These are phyloP conservation scores for Teunomyces funiuensis DNA, from an alignment of 805 yeast genomes.

Conservation along the genomic window DNA sequence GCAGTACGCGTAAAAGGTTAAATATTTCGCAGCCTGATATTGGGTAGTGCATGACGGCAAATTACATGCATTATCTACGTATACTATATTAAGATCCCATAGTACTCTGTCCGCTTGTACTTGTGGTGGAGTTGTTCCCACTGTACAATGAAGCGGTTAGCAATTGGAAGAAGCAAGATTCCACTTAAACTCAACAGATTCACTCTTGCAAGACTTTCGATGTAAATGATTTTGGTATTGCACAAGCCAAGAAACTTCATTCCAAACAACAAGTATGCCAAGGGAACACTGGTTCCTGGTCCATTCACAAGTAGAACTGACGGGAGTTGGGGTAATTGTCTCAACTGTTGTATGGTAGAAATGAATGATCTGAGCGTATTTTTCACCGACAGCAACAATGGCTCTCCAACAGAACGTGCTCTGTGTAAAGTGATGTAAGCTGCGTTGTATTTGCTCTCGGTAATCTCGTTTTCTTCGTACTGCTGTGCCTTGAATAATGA, in stretches of 20 bases:
- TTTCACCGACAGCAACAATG: constrained; percentile 43
- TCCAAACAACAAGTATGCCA: constrained; percentile 56
- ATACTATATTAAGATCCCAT: constrained; percentile 68
- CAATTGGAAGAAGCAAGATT: constrained; percentile 61
- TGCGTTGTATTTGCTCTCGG: constrained; percentile 12
- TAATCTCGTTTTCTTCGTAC: constrained; percentile 29
- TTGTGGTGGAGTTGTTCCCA: constrained; percentile 64
- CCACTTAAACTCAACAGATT: constrained; percentile 76
- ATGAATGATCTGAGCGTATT: constrained; percentile 43
- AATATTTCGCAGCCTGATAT: neutral
- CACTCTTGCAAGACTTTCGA: constrained; percentile 88
- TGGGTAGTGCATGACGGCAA: neutral
- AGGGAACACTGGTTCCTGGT: constrained; percentile 78
- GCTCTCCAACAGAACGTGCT: constrained; percentile 64
- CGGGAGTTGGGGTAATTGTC: constrained; percentile 33
- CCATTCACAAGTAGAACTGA: constrained; percentile 63
- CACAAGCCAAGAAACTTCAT: constrained; percentile 49
- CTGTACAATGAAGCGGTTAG: constrained; percentile 83
- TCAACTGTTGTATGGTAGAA: constrained; percentile 26
- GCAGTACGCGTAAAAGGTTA: neutral
- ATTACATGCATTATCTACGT: neutral
- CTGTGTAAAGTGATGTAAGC: constrained; percentile 43
- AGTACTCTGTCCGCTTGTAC: constrained; percentile 65
- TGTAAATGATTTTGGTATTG: constrained; percentile 63
- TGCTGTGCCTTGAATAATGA: constrained; percentile 43